phyloP scores from a whole-genome alignment of 1,139 yeast genomes.

The Debaryomycetaceae sp. region DNA sequence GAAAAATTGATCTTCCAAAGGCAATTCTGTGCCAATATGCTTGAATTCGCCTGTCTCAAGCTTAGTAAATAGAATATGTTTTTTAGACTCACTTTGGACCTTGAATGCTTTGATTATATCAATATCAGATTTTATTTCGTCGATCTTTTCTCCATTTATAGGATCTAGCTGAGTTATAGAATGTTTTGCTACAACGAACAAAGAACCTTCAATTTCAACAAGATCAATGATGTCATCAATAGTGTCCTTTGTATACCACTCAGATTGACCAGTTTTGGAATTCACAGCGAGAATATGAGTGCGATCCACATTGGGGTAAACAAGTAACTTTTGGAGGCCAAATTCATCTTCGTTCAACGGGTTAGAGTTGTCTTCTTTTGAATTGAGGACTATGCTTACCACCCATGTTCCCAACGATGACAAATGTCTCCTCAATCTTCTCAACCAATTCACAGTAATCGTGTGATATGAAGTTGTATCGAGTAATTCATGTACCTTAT shows the following conservation, averaged over 20 bases:
- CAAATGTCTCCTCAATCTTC: conserved; percentile 33
- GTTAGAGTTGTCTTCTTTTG: conserved; percentile 5
- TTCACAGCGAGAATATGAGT: conserved; percentile 27
- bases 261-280: conserved; percentile 23
- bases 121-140: not conserved
- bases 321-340: conserved; percentile 34
- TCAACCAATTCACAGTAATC: conserved; percentile 26
- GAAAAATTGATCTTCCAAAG: not conserved
- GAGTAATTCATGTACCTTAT: conserved; percentile 29
- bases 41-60: not conserved
- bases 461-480: conserved; percentile 26
- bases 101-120: not conserved
- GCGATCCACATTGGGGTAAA: conserved; percentile 23
- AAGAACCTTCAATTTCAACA: conserved; percentile 14
- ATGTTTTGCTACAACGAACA: conserved; percentile 21
- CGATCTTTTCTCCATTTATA: conserved; percentile 21
- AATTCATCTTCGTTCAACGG: conserved; percentile 17
- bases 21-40: not conserved
- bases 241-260: conserved; percentile 22
- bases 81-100: not conserved
- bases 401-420: conserved; percentile 30
- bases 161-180: conserved; percentile 18
- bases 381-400: conserved; percentile 10
- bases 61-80: not conserved
- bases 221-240: conserved; percentile 14